Percentiles rank a stretch among this genome's conserved stretches.
Evolutionary conservation across 441 rosid species (phyloP).

Genomic region (Erodium chrysanthum): DNA sequence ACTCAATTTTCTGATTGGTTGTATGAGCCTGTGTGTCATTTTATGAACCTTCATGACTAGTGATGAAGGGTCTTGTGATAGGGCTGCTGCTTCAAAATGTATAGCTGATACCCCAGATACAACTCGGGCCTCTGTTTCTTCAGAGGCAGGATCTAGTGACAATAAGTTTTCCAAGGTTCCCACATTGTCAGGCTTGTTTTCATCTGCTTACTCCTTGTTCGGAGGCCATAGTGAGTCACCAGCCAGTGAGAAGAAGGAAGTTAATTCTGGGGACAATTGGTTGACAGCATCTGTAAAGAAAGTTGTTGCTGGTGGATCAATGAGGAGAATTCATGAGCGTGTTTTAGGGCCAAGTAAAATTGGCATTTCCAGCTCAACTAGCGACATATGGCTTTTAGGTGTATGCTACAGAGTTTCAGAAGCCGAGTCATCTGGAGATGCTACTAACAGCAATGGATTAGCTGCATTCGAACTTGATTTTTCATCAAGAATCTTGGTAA

Average conservation of each 20-base stretch:
- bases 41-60: too few relatives aligned
- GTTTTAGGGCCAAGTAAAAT: conserved; percentile 58
- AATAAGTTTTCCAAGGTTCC: conserved; percentile 35
- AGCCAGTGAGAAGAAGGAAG: conserved; percentile 31
- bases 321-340: conserved; percentile 79
- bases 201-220: conserved; percentile 58
- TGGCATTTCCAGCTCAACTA: conserved; percentile 50
- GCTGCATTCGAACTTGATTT: conserved; percentile 56
- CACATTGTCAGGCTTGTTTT: conserved; percentile 53
- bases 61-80: neutral
- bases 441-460: conserved; percentile 30
- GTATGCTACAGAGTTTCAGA: conserved; percentile 54
- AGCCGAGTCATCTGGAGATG: conserved; percentile 32
- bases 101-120: conserved; percentile 8
- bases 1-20: too few relatives aligned
- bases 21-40: too few relatives aligned
- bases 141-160: conserved; percentile 37
- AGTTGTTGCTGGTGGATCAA: conserved; percentile 59
- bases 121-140: conserved; percentile 35
- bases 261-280: conserved; percentile 36
- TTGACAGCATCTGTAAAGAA: conserved; percentile 67
- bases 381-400: conserved; percentile 84
- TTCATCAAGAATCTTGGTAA: conserved; percentile 62
- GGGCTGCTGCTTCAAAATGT: too few relatives aligned
- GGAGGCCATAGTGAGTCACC: conserved; percentile 42